These are phyloP conservation scores for Prunus kanzakura DNA, from an alignment of 306 rosid species.

Conservation along the genomic window DNA sequence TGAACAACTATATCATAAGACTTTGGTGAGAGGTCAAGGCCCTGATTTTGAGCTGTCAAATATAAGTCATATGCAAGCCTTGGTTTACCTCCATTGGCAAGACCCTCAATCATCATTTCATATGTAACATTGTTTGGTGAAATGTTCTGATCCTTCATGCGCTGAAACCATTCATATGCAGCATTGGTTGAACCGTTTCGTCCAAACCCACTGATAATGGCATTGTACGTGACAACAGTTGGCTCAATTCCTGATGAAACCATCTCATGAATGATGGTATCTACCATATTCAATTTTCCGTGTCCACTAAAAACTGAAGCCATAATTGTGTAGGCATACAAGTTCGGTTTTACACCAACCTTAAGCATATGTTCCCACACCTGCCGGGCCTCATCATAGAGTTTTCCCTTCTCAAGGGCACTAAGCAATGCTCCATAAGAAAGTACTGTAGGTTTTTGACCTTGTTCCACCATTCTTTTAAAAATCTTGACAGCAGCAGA, in stretches of 20 bases:
- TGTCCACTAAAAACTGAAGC: conserved; percentile 83
- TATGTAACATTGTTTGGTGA: conserved; percentile 71
- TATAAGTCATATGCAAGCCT: conserved; percentile 82
- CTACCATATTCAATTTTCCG: conserved; percentile 74
- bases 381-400: conserved; percentile 70
- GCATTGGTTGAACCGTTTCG: conserved; percentile 58
- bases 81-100: conserved; percentile 82
- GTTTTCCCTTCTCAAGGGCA: conserved; percentile 92
- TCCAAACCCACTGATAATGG: conserved; percentile 73
- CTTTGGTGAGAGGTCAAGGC: conserved; percentile 61
- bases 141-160: conserved; percentile 67
- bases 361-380: conserved; percentile 93
- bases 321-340: conserved; percentile 83
- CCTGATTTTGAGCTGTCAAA: conserved; percentile 60
- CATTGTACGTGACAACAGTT: conserved; percentile 81
- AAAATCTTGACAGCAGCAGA: conserved; percentile 75
- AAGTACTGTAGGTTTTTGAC: conserved; percentile 79
- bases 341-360: conserved; percentile 73
- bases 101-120: conserved; percentile 84
- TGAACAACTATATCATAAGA: conserved; percentile 64
- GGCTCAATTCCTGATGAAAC: conserved; percentile 58
- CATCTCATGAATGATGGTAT: conserved; percentile 69
- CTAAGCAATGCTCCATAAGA: conserved; percentile 93
- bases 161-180: conserved; percentile 94
- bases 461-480: conserved; percentile 90